A percentile compares a stretch with the other conserved stretches of the same genome.
Evolutionary conservation across 2,329 filamentous ascomycete genomes (phyloP).

Genomic region (Parafenestella ontariensis): DNA sequence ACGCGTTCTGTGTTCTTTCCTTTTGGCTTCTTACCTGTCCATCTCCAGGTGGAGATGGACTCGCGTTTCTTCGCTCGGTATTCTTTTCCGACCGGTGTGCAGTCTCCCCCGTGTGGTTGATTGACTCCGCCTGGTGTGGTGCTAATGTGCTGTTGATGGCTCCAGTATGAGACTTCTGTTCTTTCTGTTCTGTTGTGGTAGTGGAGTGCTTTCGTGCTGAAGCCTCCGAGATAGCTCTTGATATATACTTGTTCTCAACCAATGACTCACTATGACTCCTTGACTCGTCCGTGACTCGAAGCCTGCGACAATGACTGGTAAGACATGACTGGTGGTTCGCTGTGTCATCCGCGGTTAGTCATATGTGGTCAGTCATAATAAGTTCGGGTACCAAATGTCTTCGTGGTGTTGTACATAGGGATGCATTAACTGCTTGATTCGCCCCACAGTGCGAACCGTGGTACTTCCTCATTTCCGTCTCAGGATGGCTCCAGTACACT

Average conservation of each 20-base stretch:
- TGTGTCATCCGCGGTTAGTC: not conserved
- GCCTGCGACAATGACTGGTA: not conserved
- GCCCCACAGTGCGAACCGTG: too few relatives aligned
- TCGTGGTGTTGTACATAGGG: too few relatives aligned
- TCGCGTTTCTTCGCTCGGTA: conserved; percentile 14
- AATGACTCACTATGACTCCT: conserved; percentile 24
- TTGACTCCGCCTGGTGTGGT: conserved; percentile 46
- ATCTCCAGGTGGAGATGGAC: conserved; percentile 14
- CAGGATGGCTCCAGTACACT: too few relatives aligned
- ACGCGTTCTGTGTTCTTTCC: conserved; percentile 9
- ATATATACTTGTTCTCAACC: conserved; percentile 22
- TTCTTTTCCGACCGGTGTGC: conserved; percentile 34
- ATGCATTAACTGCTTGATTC: too few relatives aligned
- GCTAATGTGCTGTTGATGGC: conserved; percentile 17
- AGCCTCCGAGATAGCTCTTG: conserved; percentile 22
- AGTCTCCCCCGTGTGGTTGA: conserved; percentile 47
- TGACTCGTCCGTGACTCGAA: conserved; percentile 1
- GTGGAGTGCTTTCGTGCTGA: conserved; percentile 14
- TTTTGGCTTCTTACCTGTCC: conserved; percentile 6
- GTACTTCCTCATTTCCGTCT: too few relatives aligned
- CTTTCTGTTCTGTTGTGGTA: not conserved
- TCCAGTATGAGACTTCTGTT: not conserved
- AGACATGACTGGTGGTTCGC: not conserved
- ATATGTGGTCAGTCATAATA: not conserved
- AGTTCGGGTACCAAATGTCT: too few relatives aligned